Evolutionary conservation across 495 filamentous ascomycete genomes (phyloP), one percentile per base, ranked within the genome.

Genomic region (Daldinia childiae): DNA sequence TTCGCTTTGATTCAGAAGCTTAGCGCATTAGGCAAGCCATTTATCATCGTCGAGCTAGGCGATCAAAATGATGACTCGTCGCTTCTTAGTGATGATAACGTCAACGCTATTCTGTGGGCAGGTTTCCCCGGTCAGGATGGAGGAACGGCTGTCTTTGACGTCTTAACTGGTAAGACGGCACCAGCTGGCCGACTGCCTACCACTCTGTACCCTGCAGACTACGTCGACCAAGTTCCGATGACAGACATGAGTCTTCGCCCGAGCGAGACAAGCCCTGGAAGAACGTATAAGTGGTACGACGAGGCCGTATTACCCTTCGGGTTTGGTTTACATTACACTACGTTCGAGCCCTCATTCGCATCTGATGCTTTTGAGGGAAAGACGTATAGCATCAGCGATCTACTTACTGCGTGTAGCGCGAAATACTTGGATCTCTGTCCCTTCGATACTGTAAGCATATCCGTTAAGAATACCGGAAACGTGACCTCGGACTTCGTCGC

Each of bases 111-210:
- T 15, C 71, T 90, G 6, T 83, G 82, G 72, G 81, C 82, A 9
- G 82, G 85, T 39, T 85, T 84, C 39, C 86, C 86, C 0, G 87
- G 87, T 14, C 82, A 90, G 57, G 83, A 88, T 56, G 82, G 82
- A 45, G 87, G 87, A n/a, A 82, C 85, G n/a, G 82, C 83, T 1
- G 73, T 88, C 11, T 79, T 85, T 11, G 79, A 88, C 38, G 72
- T 89, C 1, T 50, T 90, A 29, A 85, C 81, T 32, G 88, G 87
- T 5, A 76, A 73, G 8, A 79, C 77, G 6, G 80, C 83, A 30
- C 88, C 87, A 0, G 87, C 85, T 5, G 89, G 86, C n/a, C 86
- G 89, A 41, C 79, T 91, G 1, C 87, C 89, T 0, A 88, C 88
- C 39, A 90, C 87, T 1, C 64, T 80, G 61, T 85, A 85, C 58